phyloP scores from a whole-genome alignment of 73 alveolate genomes.

The Paramecium sonneborni region DNA sequence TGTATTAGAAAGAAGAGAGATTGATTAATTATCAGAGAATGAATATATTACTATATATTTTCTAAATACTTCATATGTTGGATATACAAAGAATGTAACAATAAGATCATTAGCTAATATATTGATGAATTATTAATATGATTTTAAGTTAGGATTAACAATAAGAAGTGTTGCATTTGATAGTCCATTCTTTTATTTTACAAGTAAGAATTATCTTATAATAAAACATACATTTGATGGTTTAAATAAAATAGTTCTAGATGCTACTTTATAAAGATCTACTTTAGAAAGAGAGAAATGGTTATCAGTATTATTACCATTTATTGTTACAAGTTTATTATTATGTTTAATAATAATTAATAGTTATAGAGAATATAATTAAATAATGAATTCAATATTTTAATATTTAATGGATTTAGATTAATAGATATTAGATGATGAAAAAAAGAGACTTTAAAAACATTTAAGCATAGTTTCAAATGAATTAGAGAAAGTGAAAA shows the following conservation, averaged over 20 bases:
- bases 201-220: background rate
- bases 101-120: slow-evolving; percentile 19
- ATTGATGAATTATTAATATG: slow-evolving; percentile 33
- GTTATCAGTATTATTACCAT: background rate
- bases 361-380: background rate
- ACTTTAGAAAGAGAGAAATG: background rate
- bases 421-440: background rate
- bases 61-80: background rate
- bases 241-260: slow-evolving; percentile 8
- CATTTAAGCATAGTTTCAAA: background rate
- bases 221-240: slow-evolving; percentile 3
- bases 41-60: background rate
- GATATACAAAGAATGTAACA: background rate
- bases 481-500: background rate
- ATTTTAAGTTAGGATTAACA: slow-evolving; percentile 7
- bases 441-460: background rate
- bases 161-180: background rate
- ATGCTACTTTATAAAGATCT: background rate
- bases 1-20: background rate
- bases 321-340: background rate
- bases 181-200: slow-evolving; percentile 36
- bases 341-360: background rate
- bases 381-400: background rate
- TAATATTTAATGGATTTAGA: background rate
- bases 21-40: background rate